phyloP scores from a whole-genome alignment of 2,329 filamentous ascomycete genomes.

The Chaetomiaceae sp. region DNA sequence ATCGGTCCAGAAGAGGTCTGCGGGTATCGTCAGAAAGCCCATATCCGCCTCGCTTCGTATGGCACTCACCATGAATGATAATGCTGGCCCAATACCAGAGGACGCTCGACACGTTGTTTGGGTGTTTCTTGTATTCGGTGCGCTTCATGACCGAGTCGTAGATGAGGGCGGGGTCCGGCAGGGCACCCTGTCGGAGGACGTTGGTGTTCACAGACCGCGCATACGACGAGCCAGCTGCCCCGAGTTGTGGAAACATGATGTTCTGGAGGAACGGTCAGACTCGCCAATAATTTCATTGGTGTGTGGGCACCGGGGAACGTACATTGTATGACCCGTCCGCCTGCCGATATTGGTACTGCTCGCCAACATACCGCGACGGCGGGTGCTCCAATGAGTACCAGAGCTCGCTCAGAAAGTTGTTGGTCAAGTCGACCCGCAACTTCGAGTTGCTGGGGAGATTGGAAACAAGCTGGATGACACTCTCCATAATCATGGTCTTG shows the following conservation, averaged over 20 bases:
- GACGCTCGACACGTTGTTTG: constrained; percentile 67
- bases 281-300: constrained; percentile 5
- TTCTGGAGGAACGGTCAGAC: constrained; percentile 41
- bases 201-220: constrained; percentile 59
- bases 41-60: too few species aligned
- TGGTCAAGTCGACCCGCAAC: constrained; percentile 58
- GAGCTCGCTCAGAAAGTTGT: constrained; percentile 61
- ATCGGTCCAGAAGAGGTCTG: constrained; percentile 68
- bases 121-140: constrained; percentile 51
- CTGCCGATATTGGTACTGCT: constrained; percentile 60
- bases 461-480: constrained; percentile 64
- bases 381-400: constrained; percentile 72
- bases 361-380: constrained; percentile 58
- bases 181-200: constrained; percentile 54
- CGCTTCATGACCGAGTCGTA: constrained; percentile 60
- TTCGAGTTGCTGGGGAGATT: constrained; percentile 59
- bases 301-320: too few species aligned
- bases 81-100: constrained; percentile 71
- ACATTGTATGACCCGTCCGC: constrained; percentile 68
- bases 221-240: constrained; percentile 63
- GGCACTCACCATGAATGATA: constrained; percentile 58
- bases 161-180: constrained; percentile 61
- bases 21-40: neutral
- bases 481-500: constrained; percentile 73
- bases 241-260: constrained; percentile 58